Percentiles rank a stretch among this genome's conserved stretches.
These are phyloP conservation scores for Rasamsonia emersonii DNA, from an alignment of 2,329 filamentous ascomycete genomes.

Conservation along the genomic window DNA sequence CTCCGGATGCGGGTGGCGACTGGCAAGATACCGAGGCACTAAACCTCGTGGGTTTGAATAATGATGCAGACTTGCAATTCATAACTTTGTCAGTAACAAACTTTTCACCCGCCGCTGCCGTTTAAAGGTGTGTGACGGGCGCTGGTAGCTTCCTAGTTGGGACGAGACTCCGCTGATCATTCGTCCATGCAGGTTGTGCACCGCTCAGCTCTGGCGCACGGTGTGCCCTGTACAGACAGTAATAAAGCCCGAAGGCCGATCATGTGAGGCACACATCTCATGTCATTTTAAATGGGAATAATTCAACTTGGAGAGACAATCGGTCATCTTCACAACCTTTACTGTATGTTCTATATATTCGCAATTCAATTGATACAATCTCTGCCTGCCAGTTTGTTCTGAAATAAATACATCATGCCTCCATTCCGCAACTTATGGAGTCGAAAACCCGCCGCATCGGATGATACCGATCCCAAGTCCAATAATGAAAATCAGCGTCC, in stretches of 20 bases:
- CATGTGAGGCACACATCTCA: constrained; percentile 14
- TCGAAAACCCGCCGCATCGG: constrained; percentile 45
- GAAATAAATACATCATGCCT: constrained; percentile 57
- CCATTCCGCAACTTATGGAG: constrained; percentile 64
- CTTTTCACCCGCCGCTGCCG: no score
- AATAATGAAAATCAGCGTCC: constrained; percentile 48
- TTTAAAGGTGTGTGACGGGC: not conserved
- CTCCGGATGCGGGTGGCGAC: no score
- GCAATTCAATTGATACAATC: no score
- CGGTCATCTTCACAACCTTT: constrained; percentile 2
- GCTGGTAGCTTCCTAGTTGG: no score
- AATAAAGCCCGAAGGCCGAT: no score
- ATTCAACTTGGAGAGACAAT: no score
- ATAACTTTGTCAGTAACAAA: not conserved
- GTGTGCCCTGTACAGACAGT: no score
- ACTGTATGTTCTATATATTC: constrained; percentile 5
- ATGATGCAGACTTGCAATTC: not conserved
- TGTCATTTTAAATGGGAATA: constrained; percentile 1
- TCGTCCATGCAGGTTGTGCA: no score
- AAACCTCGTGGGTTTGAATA: not conserved
- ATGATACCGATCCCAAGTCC: constrained; percentile 26
- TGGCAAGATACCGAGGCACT: no score
- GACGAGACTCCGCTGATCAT: no score
- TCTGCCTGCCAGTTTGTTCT: no score
- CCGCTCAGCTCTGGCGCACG: no score